These are phyloP conservation scores for Rhodotorula sp. DNA, from an alignment of 1,284 basidiomycete species.

Conservation along the genomic window DNA sequence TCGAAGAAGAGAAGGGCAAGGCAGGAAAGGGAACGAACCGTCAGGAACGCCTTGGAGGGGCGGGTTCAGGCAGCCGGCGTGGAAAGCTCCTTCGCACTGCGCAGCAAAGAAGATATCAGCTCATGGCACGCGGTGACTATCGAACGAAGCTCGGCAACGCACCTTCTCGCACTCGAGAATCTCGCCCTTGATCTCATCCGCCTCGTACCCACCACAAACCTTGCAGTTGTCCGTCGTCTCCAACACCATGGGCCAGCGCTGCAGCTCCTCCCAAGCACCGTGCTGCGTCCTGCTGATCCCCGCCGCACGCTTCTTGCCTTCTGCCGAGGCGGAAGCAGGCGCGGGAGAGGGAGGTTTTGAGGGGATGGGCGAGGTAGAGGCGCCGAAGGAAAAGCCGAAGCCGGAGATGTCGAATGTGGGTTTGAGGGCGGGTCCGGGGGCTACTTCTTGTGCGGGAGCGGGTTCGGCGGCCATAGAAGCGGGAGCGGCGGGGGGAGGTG, in stretches of 20 bases:
- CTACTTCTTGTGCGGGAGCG: constrained; percentile 55
- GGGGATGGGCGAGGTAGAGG: neutral
- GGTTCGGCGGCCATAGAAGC: constrained; percentile 48
- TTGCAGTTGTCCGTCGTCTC: constrained; percentile 69
- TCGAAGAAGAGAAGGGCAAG: neutral
- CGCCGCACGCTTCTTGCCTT: constrained; percentile 1
- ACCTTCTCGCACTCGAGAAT: constrained; percentile 85
- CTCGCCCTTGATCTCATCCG: constrained; percentile 65
- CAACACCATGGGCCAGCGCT: constrained; percentile 69
- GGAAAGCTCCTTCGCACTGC: constrained; percentile 86
- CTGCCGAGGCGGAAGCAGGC: neutral
- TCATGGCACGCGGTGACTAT: too few species aligned
- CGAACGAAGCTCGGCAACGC: too few species aligned
- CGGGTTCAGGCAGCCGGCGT: constrained; percentile 75
- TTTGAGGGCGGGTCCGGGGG: constrained; percentile 56
- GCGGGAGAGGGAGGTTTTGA: neutral
- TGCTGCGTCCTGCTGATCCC: constrained; percentile 24
- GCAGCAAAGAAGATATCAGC: too few species aligned
- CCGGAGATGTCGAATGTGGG: constrained; percentile 35
- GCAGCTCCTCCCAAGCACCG: constrained; percentile 56
- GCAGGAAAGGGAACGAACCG: constrained; percentile 54
- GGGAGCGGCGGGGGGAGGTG: neutral
- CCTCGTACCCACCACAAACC: constrained; percentile 58
- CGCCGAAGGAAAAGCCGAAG: constrained; percentile 36
- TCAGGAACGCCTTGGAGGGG: constrained; percentile 74